Conservation (phyloP, 2,329 filamentous ascomycete species). For the Mariannaea elegans region DNA sequence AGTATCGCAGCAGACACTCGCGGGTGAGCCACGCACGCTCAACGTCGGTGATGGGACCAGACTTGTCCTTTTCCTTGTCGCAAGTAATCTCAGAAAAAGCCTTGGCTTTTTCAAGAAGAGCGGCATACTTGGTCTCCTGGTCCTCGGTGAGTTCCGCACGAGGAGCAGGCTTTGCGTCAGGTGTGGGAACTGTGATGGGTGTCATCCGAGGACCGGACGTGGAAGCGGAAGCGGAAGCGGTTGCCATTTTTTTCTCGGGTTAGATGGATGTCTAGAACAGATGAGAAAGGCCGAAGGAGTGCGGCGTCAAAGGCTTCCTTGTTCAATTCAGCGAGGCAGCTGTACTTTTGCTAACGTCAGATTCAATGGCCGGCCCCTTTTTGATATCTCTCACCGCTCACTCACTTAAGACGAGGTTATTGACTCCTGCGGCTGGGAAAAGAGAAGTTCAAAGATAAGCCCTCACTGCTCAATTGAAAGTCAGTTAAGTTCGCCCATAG, state of each 20-base stretch:
- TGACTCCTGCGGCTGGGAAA: background rate
- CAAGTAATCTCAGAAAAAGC: constrained; percentile 72
- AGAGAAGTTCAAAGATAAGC: background rate
- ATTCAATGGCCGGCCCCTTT: background rate
- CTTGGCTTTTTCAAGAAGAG: constrained; percentile 75
- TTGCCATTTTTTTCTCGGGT: background rate
- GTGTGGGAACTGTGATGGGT: constrained; percentile 66
- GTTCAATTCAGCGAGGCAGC: background rate
- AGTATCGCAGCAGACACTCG: constrained; percentile 91
- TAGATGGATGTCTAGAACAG: background rate
- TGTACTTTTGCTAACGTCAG: background rate
- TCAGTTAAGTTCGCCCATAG: background rate
- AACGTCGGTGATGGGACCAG: constrained; percentile 74
- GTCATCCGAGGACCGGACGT: constrained; percentile 52
- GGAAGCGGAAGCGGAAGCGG: constrained; percentile 26
- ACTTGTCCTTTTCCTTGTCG: constrained; percentile 66
- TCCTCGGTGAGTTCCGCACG: constrained; percentile 73
- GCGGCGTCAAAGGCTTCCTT: background rate
- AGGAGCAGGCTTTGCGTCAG: constrained; percentile 65
- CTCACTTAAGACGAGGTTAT: constrained; percentile 7
- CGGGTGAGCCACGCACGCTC: constrained; percentile 92
- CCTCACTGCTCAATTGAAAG: background rate
- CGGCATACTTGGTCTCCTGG: constrained; percentile 83
- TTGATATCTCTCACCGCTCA: constrained; percentile 18
- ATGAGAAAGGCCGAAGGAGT: background rate